A percentile compares a stretch with the other conserved stretches of the same genome.
Evolutionary conservation across 768 basidiomycete genomes (phyloP).

Genomic region (Suillus sp.): DNA sequence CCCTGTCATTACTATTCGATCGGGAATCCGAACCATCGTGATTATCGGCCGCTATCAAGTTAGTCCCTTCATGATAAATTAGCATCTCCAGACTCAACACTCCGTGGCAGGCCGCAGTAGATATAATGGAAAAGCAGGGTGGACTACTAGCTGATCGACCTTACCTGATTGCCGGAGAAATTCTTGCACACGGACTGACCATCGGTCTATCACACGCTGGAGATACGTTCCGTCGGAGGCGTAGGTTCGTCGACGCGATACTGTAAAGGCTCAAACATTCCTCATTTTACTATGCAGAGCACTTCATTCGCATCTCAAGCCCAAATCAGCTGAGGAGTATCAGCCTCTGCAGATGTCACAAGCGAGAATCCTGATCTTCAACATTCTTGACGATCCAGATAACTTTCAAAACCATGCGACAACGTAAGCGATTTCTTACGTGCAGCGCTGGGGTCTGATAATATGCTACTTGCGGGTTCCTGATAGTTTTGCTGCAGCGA

Average conservation of each 20-base stretch:
- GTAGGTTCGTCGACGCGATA: background rate
- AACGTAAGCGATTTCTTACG: background rate
- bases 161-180: background rate
- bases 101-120: background rate
- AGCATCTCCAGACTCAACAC: no score
- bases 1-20: background rate
- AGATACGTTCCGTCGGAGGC: background rate
- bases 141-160: background rate
- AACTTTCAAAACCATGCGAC: background rate
- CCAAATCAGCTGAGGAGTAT: background rate
- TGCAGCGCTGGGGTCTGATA: background rate
- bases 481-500: background rate
- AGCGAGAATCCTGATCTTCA: background rate
- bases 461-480: background rate
- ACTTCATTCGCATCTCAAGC: slow-evolving; percentile 1
- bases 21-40: background rate
- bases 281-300: background rate
- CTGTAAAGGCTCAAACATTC: background rate
- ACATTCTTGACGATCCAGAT: background rate
- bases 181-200: background rate
- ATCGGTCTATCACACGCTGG: background rate
- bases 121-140: slow-evolving; percentile 3
- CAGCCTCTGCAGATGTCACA: slow-evolving; percentile 1
- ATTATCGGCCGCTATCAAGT: background rate
- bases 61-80: background rate